Evolutionary conservation across 2,329 filamentous ascomycete species (phyloP).

Genomic region (Epichloe sylvatica): DNA sequence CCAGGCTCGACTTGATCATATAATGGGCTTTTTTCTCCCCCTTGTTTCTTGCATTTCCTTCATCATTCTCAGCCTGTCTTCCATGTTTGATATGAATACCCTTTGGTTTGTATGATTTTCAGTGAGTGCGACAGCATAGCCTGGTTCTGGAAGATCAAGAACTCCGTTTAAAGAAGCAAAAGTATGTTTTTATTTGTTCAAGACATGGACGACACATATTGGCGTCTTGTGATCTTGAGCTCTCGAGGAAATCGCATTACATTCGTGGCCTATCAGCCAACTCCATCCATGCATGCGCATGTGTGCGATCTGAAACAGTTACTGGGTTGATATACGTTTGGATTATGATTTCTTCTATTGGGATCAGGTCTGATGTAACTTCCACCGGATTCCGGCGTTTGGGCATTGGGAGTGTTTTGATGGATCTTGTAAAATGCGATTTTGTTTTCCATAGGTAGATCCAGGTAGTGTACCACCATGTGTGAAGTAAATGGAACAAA

Average conservation of each 20-base stretch:
- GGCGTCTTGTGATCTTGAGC: not conserved
- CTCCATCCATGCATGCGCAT: not conserved
- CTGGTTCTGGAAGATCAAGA: constrained; percentile 6
- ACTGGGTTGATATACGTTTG: not conserved
- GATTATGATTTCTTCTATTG: constrained; percentile 1
- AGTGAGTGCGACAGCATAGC: constrained; percentile 8
- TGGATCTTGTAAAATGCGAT: not conserved
- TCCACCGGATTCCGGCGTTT: constrained; percentile 6
- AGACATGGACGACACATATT: constrained; percentile 2
- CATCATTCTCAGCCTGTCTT: not conserved
- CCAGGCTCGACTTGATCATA: not conserved
- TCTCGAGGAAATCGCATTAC: not conserved
- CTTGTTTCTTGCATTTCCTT: not conserved
- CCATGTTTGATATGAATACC: constrained; percentile 5
- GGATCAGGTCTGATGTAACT: not conserved
- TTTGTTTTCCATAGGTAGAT: constrained; percentile 6
- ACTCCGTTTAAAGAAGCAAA: not conserved
- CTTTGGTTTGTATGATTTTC: constrained; percentile 9
- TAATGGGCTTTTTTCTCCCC: not conserved
- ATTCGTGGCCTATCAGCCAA: not conserved
- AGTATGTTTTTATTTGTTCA: constrained; percentile 4
- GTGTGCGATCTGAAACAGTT: not conserved
- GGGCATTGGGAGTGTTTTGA: constrained; percentile 1
- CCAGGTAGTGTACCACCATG: constrained; percentile 9
- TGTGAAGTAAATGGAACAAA: constrained; percentile 5